A percentile compares a stretch with the other conserved stretches of the same genome.
Conservation (phyloP, 805 yeast species). For the Sungouiella thailandica region DNA sequence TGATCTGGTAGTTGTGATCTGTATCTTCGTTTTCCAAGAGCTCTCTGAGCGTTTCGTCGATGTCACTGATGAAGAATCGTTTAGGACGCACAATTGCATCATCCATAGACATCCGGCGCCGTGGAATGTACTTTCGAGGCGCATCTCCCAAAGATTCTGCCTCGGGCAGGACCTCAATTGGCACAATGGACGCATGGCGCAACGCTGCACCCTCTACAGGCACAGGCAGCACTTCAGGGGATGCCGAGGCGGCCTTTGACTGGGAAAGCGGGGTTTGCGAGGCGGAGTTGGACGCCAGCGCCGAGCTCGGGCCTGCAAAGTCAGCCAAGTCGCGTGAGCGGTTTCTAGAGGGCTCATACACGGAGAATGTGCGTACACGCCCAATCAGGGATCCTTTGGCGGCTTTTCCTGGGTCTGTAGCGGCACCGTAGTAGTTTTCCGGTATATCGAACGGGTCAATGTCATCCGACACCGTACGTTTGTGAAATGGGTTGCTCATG, state of each 20-base stretch:
- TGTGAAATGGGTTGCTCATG: conserved; percentile 1
- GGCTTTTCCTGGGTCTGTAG: conserved; percentile 49
- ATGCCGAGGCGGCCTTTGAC: neutral
- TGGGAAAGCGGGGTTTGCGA: neutral
- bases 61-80: conserved; percentile 67
- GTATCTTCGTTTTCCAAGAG: conserved; percentile 77
- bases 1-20: conserved; percentile 77
- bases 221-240: conserved; percentile 3
- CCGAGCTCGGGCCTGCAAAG: neutral
- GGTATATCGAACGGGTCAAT: conserved; percentile 69
- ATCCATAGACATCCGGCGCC: conserved; percentile 31
- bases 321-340: neutral
- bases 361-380: conserved; percentile 56
- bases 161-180: conserved; percentile 17
- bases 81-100: conserved; percentile 28
- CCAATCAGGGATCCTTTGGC: conserved; percentile 37
- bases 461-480: conserved; percentile 17
- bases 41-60: conserved; percentile 65
- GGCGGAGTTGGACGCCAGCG: conserved; percentile 1
- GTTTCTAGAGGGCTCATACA: conserved; percentile 18
- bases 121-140: conserved; percentile 5
- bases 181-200: conserved; percentile 26
- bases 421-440: conserved; percentile 65
- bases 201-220: neutral
- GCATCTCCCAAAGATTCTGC: conserved; percentile 2